These are phyloP conservation scores for Epichloe scottii DNA, from an alignment of 2,329 filamentous ascomycete genomes.

Conservation along the genomic window DNA sequence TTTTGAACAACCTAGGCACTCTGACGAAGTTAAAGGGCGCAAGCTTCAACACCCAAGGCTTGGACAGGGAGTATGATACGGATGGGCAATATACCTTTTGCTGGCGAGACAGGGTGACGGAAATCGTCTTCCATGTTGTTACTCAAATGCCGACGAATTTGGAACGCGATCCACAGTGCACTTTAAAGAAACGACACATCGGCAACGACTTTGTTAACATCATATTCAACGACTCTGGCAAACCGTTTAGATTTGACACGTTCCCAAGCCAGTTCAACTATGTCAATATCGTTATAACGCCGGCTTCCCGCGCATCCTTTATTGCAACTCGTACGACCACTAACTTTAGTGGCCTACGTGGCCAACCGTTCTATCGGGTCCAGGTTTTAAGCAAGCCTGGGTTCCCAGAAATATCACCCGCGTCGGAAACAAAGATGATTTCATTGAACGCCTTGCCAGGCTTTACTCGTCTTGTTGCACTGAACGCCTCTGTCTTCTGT, in stretches of 20 bases:
- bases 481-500: slow-evolving; percentile 90
- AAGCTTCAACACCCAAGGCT: slow-evolving; percentile 82
- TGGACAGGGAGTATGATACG: slow-evolving; percentile 63
- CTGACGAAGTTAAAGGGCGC: slow-evolving; percentile 70
- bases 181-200: slow-evolving; percentile 85
- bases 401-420: slow-evolving; percentile 85
- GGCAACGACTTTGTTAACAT: slow-evolving; percentile 98
- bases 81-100: slow-evolving; percentile 86
- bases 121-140: slow-evolving; percentile 89
- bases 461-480: slow-evolving; percentile 76
- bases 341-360: slow-evolving; percentile 9
- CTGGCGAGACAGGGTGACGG: slow-evolving; percentile 89
- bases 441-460: slow-evolving; percentile 69
- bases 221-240: slow-evolving; percentile 92
- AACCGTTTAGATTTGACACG: slow-evolving; percentile 77
- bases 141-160: slow-evolving; percentile 94
- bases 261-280: slow-evolving; percentile 95
- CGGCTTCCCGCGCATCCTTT: slow-evolving; percentile 68
- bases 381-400: slow-evolving; percentile 78
- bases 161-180: slow-evolving; percentile 61
- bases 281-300: slow-evolving; percentile 91
- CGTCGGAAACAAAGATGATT: slow-evolving; percentile 79
- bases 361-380: slow-evolving; percentile 65
- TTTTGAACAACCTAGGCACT: slow-evolving; percentile 71
- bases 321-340: slow-evolving; percentile 44